Percentiles rank a stretch among this genome's conserved stretches.
Evolutionary conservation across 2,329 filamentous ascomycete genomes (phyloP).

Genomic region (Lasiodiplodia citricola): DNA sequence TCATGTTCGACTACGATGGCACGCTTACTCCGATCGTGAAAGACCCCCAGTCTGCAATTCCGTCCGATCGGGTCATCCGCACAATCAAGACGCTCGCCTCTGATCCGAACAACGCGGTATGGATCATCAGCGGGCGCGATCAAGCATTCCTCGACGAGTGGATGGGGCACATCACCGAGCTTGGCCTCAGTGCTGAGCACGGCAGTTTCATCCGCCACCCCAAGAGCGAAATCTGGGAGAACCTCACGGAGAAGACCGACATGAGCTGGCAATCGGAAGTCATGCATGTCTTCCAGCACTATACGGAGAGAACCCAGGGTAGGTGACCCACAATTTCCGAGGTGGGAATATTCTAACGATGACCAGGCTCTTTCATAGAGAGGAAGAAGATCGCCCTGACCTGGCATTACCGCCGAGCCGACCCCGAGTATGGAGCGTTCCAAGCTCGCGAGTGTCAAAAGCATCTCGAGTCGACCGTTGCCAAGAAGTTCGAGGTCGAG

Average conservation of each 20-base stretch:
- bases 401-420: slow-evolving; percentile 94
- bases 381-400: slow-evolving; percentile 92
- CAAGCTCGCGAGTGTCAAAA: slow-evolving; percentile 82
- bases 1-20: slow-evolving; percentile 99
- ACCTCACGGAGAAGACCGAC: slow-evolving; percentile 82
- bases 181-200: slow-evolving; percentile 97
- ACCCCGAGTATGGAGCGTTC: slow-evolving; percentile 81
- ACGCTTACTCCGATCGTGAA: slow-evolving; percentile 93
- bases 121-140: slow-evolving; percentile 96
- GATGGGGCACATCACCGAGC: slow-evolving; percentile 84
- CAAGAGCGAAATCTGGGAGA: slow-evolving; percentile 78
- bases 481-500: slow-evolving; percentile 84
- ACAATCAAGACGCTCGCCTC: slow-evolving; percentile 79
- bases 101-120: slow-evolving; percentile 85
- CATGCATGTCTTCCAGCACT: slow-evolving; percentile 82
- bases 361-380: slow-evolving; percentile 83
- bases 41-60: slow-evolving; percentile 86
- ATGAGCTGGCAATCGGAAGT: slow-evolving; percentile 94
- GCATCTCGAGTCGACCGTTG: slow-evolving; percentile 77
- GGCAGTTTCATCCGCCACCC: slow-evolving; percentile 93
- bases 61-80: slow-evolving; percentile 80
- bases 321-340: slow-evolving; percentile 38
- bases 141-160: slow-evolving; percentile 89
- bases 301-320: slow-evolving; percentile 86
- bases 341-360: background rate